These are phyloP conservation scores for Aureobasidium sp. DNA, from an alignment of 2,329 filamentous ascomycete genomes.

Conservation along the genomic window DNA sequence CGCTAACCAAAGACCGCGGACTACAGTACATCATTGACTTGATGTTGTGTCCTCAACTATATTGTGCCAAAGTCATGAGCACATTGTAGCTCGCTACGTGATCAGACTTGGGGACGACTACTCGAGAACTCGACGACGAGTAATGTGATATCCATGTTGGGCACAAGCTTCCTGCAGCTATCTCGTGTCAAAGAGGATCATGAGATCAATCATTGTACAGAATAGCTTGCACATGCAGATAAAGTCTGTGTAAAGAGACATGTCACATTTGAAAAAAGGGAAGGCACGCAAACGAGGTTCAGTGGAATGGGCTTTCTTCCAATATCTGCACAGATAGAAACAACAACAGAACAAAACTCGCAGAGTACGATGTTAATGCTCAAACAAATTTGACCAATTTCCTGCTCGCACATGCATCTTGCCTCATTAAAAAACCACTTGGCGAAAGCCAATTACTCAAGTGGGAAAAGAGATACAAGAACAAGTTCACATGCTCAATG, in stretches of 20 bases:
- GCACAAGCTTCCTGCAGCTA: background rate
- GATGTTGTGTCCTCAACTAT: background rate
- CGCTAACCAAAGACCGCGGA: background rate
- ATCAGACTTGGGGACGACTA: too few species aligned
- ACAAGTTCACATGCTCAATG: background rate
- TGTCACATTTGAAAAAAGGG: background rate
- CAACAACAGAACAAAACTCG: background rate
- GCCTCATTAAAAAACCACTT: conserved; percentile 3
- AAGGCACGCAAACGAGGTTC: background rate
- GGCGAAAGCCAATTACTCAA: background rate
- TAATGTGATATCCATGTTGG: background rate
- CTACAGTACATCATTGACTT: background rate
- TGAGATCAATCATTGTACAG: background rate
- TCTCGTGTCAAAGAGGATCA: background rate
- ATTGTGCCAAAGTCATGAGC: too few species aligned
- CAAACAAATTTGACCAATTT: background rate
- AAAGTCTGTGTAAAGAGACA: background rate
- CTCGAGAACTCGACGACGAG: background rate
- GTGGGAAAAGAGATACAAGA: conserved; percentile 12
- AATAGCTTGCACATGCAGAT: background rate
- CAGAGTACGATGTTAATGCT: background rate
- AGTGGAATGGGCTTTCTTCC: background rate
- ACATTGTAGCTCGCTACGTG: too few species aligned
- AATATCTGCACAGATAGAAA: too few species aligned
- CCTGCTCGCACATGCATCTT: background rate